These are phyloP conservation scores for Bryopsis sp. DNA, from an alignment of 139 green algal genomes.

Conservation along the genomic window DNA sequence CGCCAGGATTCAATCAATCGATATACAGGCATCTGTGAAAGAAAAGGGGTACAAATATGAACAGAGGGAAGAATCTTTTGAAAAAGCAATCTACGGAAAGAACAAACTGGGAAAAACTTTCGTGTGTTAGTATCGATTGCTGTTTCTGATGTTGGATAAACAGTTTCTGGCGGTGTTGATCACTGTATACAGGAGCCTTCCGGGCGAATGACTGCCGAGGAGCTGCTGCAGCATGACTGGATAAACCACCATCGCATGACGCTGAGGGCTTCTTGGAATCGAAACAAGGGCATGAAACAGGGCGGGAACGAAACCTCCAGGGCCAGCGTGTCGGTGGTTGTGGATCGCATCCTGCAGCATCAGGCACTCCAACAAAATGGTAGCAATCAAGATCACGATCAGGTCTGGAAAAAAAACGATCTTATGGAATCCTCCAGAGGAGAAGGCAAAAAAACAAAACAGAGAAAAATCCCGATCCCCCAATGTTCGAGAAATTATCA, in stretches of 20 bases:
- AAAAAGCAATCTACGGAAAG: no score
- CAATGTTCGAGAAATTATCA: no score
- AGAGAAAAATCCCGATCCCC: no score
- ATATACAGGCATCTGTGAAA: not conserved
- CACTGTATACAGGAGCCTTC: constrained; percentile 63
- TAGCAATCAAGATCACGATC: no score
- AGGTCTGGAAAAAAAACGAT: no score
- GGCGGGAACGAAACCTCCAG: not conserved
- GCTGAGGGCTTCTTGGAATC: constrained; percentile 56
- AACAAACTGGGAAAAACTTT: no score
- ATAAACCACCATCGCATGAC: constrained; percentile 59
- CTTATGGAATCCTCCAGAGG: no score
- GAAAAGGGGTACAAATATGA: not conserved
- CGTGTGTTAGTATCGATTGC: no score
- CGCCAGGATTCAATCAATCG: not conserved
- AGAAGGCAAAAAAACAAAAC: no score
- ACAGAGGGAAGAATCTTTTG: not conserved
- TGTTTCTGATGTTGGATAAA: not conserved
- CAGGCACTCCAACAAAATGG: no score
- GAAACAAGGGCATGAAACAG: constrained; percentile 28
- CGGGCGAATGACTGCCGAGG: constrained; percentile 52
- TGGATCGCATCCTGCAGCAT: not conserved
- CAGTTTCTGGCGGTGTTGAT: not conserved
- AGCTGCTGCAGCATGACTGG: constrained; percentile 81
- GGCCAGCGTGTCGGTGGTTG: not conserved